Evolutionary conservation across 2,329 filamentous ascomycete species (phyloP), one percentile per base, ranked within the genome.

Genomic region (Aspergillus unguis): DNA sequence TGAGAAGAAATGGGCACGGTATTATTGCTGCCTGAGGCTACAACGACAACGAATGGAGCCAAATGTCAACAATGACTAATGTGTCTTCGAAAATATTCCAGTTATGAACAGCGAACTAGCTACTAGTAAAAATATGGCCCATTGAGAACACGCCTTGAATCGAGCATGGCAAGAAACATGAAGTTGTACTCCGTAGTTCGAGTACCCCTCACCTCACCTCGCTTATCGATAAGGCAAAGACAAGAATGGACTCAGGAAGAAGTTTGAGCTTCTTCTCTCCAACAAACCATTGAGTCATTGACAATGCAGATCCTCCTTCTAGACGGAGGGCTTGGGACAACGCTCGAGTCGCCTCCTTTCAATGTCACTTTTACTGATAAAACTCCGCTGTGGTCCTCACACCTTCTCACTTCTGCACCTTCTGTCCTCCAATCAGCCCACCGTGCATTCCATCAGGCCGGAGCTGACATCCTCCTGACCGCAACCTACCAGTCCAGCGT

Each of bases 291-390:
- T 17, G 17, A 17, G 17, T 17, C 31, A 35, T 9, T 29, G 28
- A 43, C 6, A 6, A 49, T 49, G 38, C 31, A 80, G 68, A 77
- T 56, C 70, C 59, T 60, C 37, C 60, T 88, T 44, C 77, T 88
- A 36, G 85, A 88, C 63, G 85, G 85, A 48, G 85, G 85, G 6
- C 77, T 88, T 25, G 85, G 85, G 32, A 88, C 85, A 2, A 82
- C 83, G 0, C 81, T 88, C 2, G 79, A 85, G 62, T 79, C 84
- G 54, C 54, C 77, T 28, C 55, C 76, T 25, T 81, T 85, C 65
- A 67, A 69, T 50, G 63, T 80, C 54, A 71, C 65, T 10, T 88
- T 87, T 65, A 70, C 72, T 47, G 67, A 71, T 28, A 64, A 71
- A 35, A 72, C 69, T 8, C 85, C 85, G 0, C 77, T 88, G 36